Conservation (phyloP, 2,329 filamentous ascomycete species). For the Colletotrichum liriopes region DNA sequence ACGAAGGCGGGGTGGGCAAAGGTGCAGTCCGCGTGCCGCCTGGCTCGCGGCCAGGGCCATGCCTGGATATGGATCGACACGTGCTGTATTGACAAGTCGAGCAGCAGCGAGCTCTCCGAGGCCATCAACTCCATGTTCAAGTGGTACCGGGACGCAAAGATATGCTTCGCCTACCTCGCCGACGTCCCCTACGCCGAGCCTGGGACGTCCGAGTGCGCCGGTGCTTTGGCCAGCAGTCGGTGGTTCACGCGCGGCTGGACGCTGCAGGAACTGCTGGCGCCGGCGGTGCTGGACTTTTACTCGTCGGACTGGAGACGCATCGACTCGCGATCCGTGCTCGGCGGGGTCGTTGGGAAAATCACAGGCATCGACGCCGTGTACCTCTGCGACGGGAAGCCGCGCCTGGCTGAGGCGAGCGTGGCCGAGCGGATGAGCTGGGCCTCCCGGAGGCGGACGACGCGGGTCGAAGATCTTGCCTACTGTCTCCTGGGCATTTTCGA, state of each 20-base stretch:
- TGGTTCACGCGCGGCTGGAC: slow-evolving; percentile 34
- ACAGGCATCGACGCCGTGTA: slow-evolving; percentile 5
- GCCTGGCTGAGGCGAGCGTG: slow-evolving; percentile 41
- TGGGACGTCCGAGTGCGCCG: background rate
- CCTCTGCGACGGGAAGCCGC: slow-evolving; percentile 2
- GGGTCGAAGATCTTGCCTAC: slow-evolving; percentile 48
- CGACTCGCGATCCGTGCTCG: background rate
- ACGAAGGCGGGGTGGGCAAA: slow-evolving; percentile 44
- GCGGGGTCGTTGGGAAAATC: background rate
- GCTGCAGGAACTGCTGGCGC: slow-evolving; percentile 15
- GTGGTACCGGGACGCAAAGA: slow-evolving; percentile 53
- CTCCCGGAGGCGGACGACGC: slow-evolving; percentile 44
- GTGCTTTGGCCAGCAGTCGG: background rate
- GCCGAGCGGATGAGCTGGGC: slow-evolving; percentile 50
- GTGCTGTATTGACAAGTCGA: slow-evolving; percentile 54
- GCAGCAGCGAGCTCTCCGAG: slow-evolving; percentile 51
- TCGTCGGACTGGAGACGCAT: background rate
- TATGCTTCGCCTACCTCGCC: slow-evolving; percentile 53
- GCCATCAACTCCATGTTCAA: slow-evolving; percentile 49
- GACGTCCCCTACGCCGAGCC: slow-evolving; percentile 41
- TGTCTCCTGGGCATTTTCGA: slow-evolving; percentile 49
- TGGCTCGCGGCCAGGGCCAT: slow-evolving; percentile 46
- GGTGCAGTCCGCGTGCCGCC: slow-evolving; percentile 37
- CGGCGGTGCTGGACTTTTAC: slow-evolving; percentile 2
- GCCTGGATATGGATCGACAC: slow-evolving; percentile 56